These are phyloP conservation scores for Sporisorium graminicola DNA, from an alignment of 1,284 basidiomycete species.

Conservation along the genomic window DNA sequence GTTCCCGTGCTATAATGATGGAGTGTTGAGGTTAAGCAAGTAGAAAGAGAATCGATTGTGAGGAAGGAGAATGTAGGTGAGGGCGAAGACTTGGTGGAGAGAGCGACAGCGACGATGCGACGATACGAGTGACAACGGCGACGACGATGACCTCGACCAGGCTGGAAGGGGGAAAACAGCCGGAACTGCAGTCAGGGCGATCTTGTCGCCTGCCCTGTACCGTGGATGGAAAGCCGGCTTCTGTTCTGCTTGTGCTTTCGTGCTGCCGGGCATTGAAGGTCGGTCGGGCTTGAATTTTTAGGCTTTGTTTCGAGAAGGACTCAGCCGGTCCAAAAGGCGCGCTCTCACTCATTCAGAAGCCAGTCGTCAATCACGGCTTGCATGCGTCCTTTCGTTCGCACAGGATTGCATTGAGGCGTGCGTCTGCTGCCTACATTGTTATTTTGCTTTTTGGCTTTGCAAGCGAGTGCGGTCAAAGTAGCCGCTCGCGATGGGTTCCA, in stretches of 20 bases:
- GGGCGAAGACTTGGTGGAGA: background rate
- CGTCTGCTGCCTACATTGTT: background rate
- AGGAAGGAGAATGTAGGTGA: background rate
- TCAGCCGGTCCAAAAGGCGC: conserved; percentile 1
- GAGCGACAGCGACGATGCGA: background rate
- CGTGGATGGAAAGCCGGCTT: conserved; percentile 1
- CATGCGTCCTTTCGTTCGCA: background rate
- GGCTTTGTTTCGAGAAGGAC: background rate
- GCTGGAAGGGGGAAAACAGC: background rate
- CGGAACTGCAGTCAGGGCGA: background rate
- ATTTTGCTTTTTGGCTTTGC: background rate
- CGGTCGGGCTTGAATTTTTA: background rate
- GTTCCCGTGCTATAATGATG: no score
- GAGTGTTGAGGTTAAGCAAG: no score
- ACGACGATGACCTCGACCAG: background rate
- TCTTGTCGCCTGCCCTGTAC: background rate
- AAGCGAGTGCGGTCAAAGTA: background rate
- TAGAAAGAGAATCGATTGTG: background rate
- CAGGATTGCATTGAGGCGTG: background rate
- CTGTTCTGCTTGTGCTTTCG: background rate
- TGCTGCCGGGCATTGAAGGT: background rate
- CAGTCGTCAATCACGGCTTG: no score
- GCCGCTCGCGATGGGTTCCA: background rate
- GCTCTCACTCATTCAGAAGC: background rate
- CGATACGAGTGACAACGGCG: background rate